phyloP scores from a whole-genome alignment of 192 early-diverging fungal genomes.

The Phlyctochytrium arcticum region DNA sequence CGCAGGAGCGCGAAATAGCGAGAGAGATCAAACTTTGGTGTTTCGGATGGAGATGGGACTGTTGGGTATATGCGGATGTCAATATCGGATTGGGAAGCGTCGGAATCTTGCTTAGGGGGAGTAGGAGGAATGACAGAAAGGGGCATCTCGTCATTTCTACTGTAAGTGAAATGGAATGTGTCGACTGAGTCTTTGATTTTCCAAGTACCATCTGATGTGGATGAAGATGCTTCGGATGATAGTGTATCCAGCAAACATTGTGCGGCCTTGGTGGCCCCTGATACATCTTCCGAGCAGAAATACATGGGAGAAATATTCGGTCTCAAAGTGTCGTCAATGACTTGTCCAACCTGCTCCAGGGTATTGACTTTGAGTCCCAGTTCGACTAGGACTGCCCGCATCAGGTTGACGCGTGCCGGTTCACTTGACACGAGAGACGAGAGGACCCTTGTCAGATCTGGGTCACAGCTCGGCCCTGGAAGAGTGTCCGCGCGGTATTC shows the following conservation, averaged over 20 bases:
- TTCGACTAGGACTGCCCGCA: slow-evolving; percentile 55
- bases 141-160: too few relatives aligned
- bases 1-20: slow-evolving; percentile 6
- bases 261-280: not conserved
- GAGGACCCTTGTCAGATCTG: slow-evolving; percentile 5
- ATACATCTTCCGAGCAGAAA: slow-evolving; percentile 13
- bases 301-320: slow-evolving; percentile 9
- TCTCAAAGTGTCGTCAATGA: not conserved
- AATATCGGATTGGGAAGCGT: not conserved
- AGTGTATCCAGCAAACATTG: not conserved
- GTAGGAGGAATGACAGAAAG: too few relatives aligned
- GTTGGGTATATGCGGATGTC: not conserved
- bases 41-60: not conserved
- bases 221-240: not conserved
- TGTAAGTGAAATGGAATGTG: too few relatives aligned
- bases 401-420: not conserved
- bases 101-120: too few relatives aligned
- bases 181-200: slow-evolving; percentile 22
- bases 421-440: not conserved
- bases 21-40: slow-evolving; percentile 2
- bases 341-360: not conserved
- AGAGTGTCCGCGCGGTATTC: slow-evolving; percentile 64
- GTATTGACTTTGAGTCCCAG: slow-evolving; percentile 60
- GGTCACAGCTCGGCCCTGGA: slow-evolving; percentile 41
- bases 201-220: not conserved